phyloP scores from a whole-genome alignment of 352 stramenopile species.

The Globisporangium apiculatum region DNA sequence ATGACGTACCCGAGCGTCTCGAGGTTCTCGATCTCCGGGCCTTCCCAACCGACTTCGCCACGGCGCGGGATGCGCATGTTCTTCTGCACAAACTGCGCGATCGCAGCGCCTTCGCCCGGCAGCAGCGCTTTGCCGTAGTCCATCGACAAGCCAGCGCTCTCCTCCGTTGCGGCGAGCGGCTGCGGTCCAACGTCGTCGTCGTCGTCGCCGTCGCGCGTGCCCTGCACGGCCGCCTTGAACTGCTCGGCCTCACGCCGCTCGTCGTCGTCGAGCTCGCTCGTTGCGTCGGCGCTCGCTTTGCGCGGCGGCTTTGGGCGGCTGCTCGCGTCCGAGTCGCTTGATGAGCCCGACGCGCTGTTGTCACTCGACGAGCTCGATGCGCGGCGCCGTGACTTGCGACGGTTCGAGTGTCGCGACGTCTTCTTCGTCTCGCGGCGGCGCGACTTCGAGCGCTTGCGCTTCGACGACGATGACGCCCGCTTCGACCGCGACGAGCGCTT shows the following conservation, averaged over 20 bases:
- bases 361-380: conserved; percentile 9
- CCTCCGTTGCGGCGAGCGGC: conserved; percentile 40
- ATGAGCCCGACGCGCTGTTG: conserved; percentile 12
- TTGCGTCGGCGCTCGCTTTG: conserved; percentile 10
- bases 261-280: conserved; percentile 35
- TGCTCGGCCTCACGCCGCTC: conserved; percentile 74
- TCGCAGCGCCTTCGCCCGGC: conserved; percentile 91
- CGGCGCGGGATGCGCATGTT: conserved; percentile 98
- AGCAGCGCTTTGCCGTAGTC: conserved; percentile 92
- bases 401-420: conserved; percentile 11
- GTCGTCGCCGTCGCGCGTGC: conserved; percentile 27
- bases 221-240: conserved; percentile 88
- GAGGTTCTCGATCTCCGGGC: conserved; percentile 94
- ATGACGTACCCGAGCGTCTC: conserved; percentile 96
- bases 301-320: conserved; percentile 17
- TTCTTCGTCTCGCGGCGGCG: conserved; percentile 10
- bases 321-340: conserved; percentile 9
- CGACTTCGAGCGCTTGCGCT: conserved; percentile 18
- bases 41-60: conserved; percentile 96
- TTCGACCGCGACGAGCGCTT: conserved; percentile 15
- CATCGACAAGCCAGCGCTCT: conserved; percentile 38
- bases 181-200: conserved; percentile 88
- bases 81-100: conserved; percentile 98
- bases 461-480: conserved; percentile 14
- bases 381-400: conserved; percentile 8